Conservation (phyloP, 2,329 filamentous ascomycete species). For the Botrytis hyacinthi region DNA sequence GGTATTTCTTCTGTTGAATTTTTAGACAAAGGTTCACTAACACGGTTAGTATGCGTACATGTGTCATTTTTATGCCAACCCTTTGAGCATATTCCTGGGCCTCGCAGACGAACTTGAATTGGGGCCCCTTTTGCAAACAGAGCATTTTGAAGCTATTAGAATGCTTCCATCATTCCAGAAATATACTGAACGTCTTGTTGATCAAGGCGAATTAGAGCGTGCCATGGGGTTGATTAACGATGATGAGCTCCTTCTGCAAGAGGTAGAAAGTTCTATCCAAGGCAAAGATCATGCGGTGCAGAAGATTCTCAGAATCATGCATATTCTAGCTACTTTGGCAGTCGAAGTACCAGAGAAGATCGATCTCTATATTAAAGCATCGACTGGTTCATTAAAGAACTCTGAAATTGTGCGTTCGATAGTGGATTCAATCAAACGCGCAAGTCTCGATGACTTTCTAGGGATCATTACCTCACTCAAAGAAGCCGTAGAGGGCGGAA, state of each 20-base stretch:
- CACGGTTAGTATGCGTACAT: constrained; percentile 70
- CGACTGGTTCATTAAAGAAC: constrained; percentile 53
- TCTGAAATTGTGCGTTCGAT: constrained; percentile 50
- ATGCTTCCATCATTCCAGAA: constrained; percentile 66
- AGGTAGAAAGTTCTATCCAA: constrained; percentile 39
- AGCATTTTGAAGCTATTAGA: constrained; percentile 66
- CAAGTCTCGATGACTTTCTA: constrained; percentile 51
- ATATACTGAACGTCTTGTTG: constrained; percentile 50
- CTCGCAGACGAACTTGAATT: constrained; percentile 39
- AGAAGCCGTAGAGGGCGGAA: constrained; percentile 30
- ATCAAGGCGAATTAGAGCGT: constrained; percentile 43
- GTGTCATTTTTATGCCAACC: constrained; percentile 81
- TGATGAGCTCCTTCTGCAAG: constrained; percentile 52
- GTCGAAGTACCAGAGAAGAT: constrained; percentile 35
- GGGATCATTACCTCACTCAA: constrained; percentile 46
- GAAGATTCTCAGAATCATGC: constrained; percentile 49
- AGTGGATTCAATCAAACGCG: constrained; percentile 54
- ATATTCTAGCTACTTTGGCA: constrained; percentile 43
- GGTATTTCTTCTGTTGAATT: constrained; percentile 42
- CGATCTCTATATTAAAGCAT: constrained; percentile 59
- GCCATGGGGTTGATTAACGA: constrained; percentile 59
- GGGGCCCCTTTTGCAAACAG: constrained; percentile 47
- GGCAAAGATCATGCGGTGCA: constrained; percentile 43
- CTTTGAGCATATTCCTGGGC: constrained; percentile 61
- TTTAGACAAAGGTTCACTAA: constrained; percentile 22